Conservation (phyloP, 225 moss, liverwort and hornwort genomes). For the Pseudisothecium myosuroides region DNA sequence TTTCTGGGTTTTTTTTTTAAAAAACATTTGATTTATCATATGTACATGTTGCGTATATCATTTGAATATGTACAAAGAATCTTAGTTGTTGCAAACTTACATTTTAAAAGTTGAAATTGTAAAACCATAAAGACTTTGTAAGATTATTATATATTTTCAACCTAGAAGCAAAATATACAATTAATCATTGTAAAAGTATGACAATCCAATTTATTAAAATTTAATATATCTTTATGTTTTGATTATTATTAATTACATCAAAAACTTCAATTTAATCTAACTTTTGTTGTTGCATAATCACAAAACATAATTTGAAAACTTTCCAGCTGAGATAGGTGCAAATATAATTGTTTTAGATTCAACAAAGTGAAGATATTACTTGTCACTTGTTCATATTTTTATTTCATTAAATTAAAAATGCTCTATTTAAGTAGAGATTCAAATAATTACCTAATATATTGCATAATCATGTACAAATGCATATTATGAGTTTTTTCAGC, state of each 20-base stretch:
- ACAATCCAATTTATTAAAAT: too few relatives aligned
- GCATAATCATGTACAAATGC: background rate
- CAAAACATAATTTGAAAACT: background rate
- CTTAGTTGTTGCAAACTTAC: background rate
- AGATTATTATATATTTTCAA: too few relatives aligned
- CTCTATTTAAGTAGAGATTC: background rate
- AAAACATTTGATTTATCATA: too few relatives aligned
- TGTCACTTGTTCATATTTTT: background rate
- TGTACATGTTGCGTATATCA: fast-evolving
- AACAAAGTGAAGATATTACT: background rate
- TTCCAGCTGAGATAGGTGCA: fast-evolving
- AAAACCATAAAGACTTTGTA: background rate
- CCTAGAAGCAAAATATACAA: too few relatives aligned
- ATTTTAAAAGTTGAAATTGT: too few relatives aligned
- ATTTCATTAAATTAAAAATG: too few relatives aligned
- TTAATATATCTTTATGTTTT: background rate
- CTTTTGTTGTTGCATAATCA: fast-evolving
- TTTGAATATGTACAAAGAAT: too few relatives aligned
- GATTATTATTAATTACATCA: too few relatives aligned
- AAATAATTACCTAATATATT: background rate
- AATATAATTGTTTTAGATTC: too few relatives aligned
- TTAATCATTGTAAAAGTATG: background rate
- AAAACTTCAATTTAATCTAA: too few relatives aligned
- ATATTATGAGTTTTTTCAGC: too few relatives aligned
- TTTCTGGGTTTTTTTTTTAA: fast-evolving